phyloP scores from a whole-genome alignment of 108 stramenopile species.

The Licmophora abbreviata region DNA sequence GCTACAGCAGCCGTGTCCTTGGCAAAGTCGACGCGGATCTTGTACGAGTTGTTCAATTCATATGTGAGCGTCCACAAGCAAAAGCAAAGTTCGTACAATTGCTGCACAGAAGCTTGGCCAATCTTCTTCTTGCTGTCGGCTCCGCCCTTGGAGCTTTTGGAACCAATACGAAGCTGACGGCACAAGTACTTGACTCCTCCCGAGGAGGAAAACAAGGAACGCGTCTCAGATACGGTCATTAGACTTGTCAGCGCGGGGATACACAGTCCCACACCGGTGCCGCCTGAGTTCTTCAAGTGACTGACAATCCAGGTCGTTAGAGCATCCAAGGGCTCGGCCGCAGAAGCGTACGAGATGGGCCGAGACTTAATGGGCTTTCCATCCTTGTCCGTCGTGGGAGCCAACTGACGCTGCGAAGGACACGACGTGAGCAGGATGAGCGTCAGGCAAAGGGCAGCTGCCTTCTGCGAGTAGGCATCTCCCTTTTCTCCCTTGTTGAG shows the following conservation, averaged over 20 bases:
- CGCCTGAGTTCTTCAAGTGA: conserved; percentile 70
- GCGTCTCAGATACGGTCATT: conserved; percentile 67
- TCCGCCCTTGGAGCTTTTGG: conserved; percentile 18
- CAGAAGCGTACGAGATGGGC: conserved; percentile 69
- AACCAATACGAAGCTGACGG: conserved; percentile 64
- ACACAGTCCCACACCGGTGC: conserved; percentile 50
- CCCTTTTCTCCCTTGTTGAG: conserved; percentile 80
- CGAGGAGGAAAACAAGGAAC: conserved; percentile 67
- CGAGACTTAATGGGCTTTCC: conserved; percentile 25
- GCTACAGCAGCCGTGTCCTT: conserved; percentile 60
- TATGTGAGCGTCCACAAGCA: conserved; percentile 93
- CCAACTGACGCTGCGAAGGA: conserved; percentile 46
- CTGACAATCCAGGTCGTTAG: conserved; percentile 79
- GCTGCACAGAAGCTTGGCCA: conserved; percentile 81
- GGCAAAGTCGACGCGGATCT: conserved; percentile 69
- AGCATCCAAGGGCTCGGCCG: conserved; percentile 77
- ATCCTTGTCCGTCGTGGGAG: conserved; percentile 12
- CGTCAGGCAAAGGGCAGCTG: conserved; percentile 64
- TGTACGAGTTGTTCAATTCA: conserved; percentile 58
- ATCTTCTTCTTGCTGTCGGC: conserved; percentile 30
- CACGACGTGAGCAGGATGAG: conserved; percentile 71
- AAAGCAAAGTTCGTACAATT: conserved; percentile 91
- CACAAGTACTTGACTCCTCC: conserved; percentile 84
- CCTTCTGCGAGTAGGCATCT: conserved; percentile 71
- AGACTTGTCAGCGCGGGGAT: conserved; percentile 67